A percentile compares a stretch with the other conserved stretches of the same genome.
Conservation (phyloP, 2,329 filamentous ascomycete genomes). For the Fusarium sp. region DNA sequence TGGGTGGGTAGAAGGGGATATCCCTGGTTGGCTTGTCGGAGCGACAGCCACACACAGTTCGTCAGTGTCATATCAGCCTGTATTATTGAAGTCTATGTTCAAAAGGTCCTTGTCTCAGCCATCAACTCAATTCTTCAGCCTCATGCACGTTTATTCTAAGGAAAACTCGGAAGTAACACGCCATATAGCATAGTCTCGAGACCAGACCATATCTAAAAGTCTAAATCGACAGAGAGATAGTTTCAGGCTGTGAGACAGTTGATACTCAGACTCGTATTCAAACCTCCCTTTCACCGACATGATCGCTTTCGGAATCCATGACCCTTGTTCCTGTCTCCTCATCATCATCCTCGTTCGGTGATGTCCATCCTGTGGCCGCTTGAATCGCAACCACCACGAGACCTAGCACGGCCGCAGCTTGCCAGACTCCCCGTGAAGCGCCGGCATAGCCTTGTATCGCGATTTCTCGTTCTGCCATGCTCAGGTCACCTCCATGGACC, state of each 20-base stretch:
- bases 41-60: neutral
- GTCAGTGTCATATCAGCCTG: neutral
- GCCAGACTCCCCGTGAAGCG: slow-evolving; percentile 57
- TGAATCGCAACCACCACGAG: slow-evolving; percentile 57
- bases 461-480: slow-evolving; percentile 52
- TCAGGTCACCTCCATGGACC: slow-evolving; percentile 56
- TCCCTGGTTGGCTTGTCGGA: neutral
- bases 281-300: slow-evolving; percentile 43
- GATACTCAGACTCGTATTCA: slow-evolving; percentile 1
- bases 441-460: slow-evolving; percentile 58
- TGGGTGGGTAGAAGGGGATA: neutral
- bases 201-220: neutral
- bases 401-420: slow-evolving; percentile 55
- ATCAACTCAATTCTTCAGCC: neutral
- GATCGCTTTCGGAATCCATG: slow-evolving; percentile 43
- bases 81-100: neutral
- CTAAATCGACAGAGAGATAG: slow-evolving; percentile 4
- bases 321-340: slow-evolving; percentile 41
- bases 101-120: neutral
- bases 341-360: slow-evolving; percentile 50
- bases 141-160: neutral
- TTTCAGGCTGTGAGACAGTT: neutral
- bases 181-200: neutral
- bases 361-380: slow-evolving; percentile 60
- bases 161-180: neutral